These are phyloP conservation scores for Ophiostoma montium DNA, from an alignment of 2,329 filamentous ascomycete genomes.

Conservation along the genomic window DNA sequence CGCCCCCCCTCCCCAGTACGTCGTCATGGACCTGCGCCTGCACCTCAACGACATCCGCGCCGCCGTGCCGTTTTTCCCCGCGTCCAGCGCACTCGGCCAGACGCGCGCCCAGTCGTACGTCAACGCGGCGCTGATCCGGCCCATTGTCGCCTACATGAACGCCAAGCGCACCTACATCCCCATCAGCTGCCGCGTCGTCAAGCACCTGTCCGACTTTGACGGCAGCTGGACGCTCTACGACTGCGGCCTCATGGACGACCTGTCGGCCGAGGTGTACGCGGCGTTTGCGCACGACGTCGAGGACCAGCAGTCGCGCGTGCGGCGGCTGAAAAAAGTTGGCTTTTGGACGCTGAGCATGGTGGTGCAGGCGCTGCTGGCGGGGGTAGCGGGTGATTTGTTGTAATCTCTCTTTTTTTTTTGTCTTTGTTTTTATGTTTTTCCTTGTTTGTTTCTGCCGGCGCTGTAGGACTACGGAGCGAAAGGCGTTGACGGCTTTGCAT, in stretches of 20 bases:
- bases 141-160: slow-evolving; percentile 97
- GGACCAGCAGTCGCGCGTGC: slow-evolving; percentile 71
- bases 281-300: slow-evolving; percentile 87
- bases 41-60: slow-evolving; percentile 92
- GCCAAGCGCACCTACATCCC: slow-evolving; percentile 90
- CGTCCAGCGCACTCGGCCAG: slow-evolving; percentile 14
- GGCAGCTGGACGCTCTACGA: slow-evolving; percentile 93
- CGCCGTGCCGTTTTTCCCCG: slow-evolving; percentile 71
- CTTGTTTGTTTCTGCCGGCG: not conserved
- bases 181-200: slow-evolving; percentile 87
- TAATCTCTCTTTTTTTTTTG: not conserved
- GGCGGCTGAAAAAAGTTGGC: slow-evolving; percentile 81
- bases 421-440: not conserved
- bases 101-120: slow-evolving; percentile 86
- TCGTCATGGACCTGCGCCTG: slow-evolving; percentile 90
- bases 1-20: slow-evolving; percentile 54
- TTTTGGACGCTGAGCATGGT: slow-evolving; percentile 91
- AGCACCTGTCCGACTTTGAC: slow-evolving; percentile 77
- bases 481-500: not conserved
- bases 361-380: slow-evolving; percentile 86
- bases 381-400: slow-evolving; percentile 64
- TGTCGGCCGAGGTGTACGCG: slow-evolving; percentile 85
- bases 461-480: not conserved
- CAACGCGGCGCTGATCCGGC: slow-evolving; percentile 86
- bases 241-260: slow-evolving; percentile 83